Conservation (phyloP, 306 rosid species). For the Oxytropis ochrocephala region DNA sequence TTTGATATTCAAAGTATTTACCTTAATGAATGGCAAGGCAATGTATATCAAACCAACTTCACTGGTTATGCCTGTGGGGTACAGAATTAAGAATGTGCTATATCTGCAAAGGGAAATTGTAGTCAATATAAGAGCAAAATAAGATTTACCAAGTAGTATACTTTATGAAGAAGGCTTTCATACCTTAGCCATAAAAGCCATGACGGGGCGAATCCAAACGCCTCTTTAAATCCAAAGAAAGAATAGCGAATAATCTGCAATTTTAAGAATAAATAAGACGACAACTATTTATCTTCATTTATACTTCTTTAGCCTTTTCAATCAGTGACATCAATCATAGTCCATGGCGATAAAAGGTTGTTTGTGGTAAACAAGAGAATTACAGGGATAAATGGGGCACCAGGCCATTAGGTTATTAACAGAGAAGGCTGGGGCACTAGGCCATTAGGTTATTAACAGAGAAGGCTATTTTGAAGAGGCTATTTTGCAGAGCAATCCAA, state of each 20-base stretch:
- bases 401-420: no score
- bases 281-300: not conserved
- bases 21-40: conserved; percentile 71
- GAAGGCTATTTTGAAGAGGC: no score
- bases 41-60: conserved; percentile 65
- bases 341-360: not conserved
- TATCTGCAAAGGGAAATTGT: conserved; percentile 41
- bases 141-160: not conserved
- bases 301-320: not conserved
- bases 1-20: conserved; percentile 13
- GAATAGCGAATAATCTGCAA: conserved; percentile 69
- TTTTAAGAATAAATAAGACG: not conserved
- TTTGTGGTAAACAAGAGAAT: not conserved
- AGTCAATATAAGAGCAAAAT: conserved; percentile 1
- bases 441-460: no score
- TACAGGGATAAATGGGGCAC: conserved; percentile 1
- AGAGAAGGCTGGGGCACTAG: no score
- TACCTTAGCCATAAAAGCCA: conserved; percentile 94
- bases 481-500: no score
- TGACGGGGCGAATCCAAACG: conserved; percentile 64
- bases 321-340: not conserved
- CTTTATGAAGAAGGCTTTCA: not conserved
- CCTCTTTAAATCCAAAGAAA: conserved; percentile 74
- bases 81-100: conserved; percentile 61
- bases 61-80: conserved; percentile 58